These are phyloP conservation scores for Phytophthora ohioensis DNA, from an alignment of 352 stramenopile genomes.

Conservation along the genomic window DNA sequence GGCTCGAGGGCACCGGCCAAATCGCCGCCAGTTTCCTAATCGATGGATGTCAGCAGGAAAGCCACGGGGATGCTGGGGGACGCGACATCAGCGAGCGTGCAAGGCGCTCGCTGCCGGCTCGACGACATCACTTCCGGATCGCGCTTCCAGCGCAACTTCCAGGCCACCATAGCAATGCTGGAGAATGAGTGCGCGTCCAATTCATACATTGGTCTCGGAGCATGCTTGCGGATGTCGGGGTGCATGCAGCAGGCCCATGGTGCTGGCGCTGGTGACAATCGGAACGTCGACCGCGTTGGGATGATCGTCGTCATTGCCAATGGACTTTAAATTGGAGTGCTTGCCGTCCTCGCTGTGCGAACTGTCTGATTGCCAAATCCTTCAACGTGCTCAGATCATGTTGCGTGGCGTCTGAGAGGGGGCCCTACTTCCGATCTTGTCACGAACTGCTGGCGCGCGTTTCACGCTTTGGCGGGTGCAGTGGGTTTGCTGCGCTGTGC, in stretches of 20 bases:
- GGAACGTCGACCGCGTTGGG: background rate
- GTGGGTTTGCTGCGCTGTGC: background rate
- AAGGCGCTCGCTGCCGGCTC: background rate
- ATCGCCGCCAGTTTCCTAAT: constrained; percentile 36
- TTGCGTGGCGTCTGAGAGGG: constrained; percentile 16
- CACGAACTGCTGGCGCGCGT: background rate
- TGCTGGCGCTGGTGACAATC: background rate
- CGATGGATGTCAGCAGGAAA: constrained; percentile 25
- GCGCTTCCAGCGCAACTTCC: constrained; percentile 24
- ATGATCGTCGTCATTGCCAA: background rate
- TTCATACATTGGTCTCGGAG: background rate
- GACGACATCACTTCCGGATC: constrained; percentile 26
- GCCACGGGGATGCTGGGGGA: constrained; percentile 6
- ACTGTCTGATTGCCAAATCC: constrained; percentile 2
- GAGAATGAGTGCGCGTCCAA: constrained; percentile 10
- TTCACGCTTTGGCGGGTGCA: background rate
- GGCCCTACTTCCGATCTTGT: background rate
- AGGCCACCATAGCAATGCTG: background rate
- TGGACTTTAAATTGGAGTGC: background rate
- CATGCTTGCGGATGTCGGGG: background rate
- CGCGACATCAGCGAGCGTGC: constrained; percentile 23
- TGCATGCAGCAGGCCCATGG: background rate
- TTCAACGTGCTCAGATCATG: constrained; percentile 12
- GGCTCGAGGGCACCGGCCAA: constrained; percentile 37
- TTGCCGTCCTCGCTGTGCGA: background rate